Percentiles rank a stretch among this genome's conserved stretches.
phyloP scores from a whole-genome alignment of 164 flowering plant genomes.

The Magnolia sinica region DNA sequence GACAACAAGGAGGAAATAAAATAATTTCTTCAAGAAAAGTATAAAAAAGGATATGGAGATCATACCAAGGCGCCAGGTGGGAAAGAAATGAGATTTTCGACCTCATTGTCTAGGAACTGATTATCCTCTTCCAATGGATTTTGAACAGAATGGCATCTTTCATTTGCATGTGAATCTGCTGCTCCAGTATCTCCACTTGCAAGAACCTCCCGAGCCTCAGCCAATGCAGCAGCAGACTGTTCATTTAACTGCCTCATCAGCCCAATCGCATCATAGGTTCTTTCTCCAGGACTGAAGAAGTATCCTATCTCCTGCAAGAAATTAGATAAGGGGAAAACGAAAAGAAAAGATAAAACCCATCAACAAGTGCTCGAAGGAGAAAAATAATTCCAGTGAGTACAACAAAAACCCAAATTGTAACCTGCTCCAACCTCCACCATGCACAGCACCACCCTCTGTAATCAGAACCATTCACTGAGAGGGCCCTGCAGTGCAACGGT shows the following conservation, averaged over 20 bases:
- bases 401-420: neutral
- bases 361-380: neutral
- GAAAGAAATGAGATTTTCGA: constrained; percentile 22
- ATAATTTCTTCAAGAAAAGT: neutral
- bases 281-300: constrained; percentile 68
- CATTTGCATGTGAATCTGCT: constrained; percentile 17
- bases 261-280: constrained; percentile 82
- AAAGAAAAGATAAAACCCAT: neutral
- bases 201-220: constrained; percentile 74
- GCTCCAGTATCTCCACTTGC: constrained; percentile 59
- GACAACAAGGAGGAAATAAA: neutral
- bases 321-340: neutral
- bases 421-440: neutral
- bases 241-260: constrained; percentile 81
- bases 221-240: constrained; percentile 66
- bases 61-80: constrained; percentile 47
- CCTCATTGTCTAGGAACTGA: constrained; percentile 18
- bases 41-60: neutral
- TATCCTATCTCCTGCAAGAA: constrained; percentile 66
- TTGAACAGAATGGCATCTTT: constrained; percentile 13
- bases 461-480: neutral
- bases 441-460: neutral
- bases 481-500: neutral
- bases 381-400: neutral
- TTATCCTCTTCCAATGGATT: constrained; percentile 24